Evolutionary conservation across 352 stramenopile genomes (phyloP), one percentile per base, ranked within the genome.

Genomic region (Phytophthora brassicae): DNA sequence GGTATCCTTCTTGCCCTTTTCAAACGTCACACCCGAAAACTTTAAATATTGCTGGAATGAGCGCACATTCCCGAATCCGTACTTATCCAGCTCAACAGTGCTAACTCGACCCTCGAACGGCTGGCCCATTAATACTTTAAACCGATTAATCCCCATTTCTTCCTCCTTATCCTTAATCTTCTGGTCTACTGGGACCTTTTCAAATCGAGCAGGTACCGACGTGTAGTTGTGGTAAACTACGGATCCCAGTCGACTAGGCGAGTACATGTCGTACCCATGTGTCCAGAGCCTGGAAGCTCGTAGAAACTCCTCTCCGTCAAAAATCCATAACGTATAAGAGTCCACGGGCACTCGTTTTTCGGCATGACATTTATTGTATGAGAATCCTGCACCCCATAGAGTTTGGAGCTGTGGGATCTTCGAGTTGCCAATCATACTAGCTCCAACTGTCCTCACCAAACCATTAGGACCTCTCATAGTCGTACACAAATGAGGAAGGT

Each of bases 141-240:
- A 82, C 3, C 79, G 76, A 60, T 86, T 88, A 11, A 75, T 49
- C 8, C 66, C 72, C 63, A 81, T 81, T 39, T 86, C 74, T 35
- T 66, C 67, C 56, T 88, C 79, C 22, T 71, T 45, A n/a, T 66
- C 56, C 47, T 80, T 81, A 39, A 68, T 36, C n/a, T 60, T 56
- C 26, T 64, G 53, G 17, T 86, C 76, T 16, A 85, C 64, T 44
- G 68, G 64, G 9, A 86, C 64, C 22, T 77, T 54, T 51, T 86
- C 74, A 44, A 84, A 86, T 13, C 74, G 63, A 3, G 75, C 75
- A 4, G 79, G 77, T 19, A 87, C 79, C 46, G 72, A 72, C n/a
- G 77, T 84, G 69, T 88, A 88, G 53, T 88, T 87, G 52, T 88
- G 79, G 60, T 87, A 88, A 3, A 88, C 64, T 42, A 86, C 77